Evolutionary conservation across 208 protist genomes (phyloP).

Genomic region (Trichomonas gallinae): DNA sequence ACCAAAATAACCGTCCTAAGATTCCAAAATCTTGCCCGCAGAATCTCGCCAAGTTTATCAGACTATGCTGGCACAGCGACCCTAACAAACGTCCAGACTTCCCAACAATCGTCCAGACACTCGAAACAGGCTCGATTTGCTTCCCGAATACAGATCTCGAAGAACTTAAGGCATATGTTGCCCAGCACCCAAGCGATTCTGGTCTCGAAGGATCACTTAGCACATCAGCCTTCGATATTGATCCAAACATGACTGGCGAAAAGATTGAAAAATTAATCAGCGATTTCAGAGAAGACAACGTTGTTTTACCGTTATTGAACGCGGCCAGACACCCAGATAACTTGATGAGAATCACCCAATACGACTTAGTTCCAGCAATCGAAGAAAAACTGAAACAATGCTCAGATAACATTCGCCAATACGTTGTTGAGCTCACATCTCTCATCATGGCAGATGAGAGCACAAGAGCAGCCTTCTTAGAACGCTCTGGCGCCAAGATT

Average conservation of each 20-base stretch:
- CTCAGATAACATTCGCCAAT: background rate
- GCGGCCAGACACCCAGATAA: background rate
- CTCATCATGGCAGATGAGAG: background rate
- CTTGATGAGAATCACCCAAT: background rate
- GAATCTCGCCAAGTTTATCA: background rate
- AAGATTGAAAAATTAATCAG: background rate
- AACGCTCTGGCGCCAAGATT: background rate
- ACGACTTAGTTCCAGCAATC: background rate
- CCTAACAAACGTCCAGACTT: background rate
- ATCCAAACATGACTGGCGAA: constrained; percentile 1
- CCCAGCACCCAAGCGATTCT: background rate
- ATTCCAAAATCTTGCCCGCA: constrained; percentile 9
- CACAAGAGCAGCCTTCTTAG: background rate
- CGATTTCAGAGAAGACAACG: background rate
- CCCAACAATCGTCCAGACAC: background rate
- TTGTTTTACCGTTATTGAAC: background rate
- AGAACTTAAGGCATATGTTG: background rate
- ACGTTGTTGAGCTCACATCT: background rate
- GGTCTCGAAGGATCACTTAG: background rate
- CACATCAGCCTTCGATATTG: background rate
- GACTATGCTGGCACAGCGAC: background rate
- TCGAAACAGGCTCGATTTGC: background rate
- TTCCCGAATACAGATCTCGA: background rate
- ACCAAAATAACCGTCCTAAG: constrained; percentile 11
- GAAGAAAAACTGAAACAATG: background rate